phyloP scores from a whole-genome alignment of 768 basidiomycete species.

The Boletellus sp. region DNA sequence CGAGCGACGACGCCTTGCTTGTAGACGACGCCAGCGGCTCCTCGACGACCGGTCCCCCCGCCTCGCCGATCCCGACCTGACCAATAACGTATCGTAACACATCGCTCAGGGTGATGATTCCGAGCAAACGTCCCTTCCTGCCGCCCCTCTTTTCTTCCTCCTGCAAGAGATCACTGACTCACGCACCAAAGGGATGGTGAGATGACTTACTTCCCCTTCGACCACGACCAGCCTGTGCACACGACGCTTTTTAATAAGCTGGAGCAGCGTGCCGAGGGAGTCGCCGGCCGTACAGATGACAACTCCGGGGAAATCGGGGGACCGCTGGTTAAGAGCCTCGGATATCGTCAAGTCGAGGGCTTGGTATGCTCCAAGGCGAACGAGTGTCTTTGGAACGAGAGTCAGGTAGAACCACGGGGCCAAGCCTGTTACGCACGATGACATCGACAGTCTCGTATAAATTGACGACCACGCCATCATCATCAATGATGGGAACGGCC shows the following conservation, averaged over 20 bases:
- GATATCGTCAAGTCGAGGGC: constrained; percentile 92
- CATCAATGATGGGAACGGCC: constrained; percentile 94
- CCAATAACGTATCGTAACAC: constrained; percentile 82
- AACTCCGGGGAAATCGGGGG: constrained; percentile 94
- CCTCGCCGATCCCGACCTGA: constrained; percentile 51
- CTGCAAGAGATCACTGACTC: constrained; percentile 34
- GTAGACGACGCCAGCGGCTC: constrained; percentile 2
- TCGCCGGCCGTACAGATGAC: constrained; percentile 93
- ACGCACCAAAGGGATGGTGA: neutral
- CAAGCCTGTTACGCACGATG: constrained; percentile 51
- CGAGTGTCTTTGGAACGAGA: constrained; percentile 65
- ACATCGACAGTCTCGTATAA: constrained; percentile 99
- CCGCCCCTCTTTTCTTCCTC: constrained; percentile 79
- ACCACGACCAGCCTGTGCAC: constrained; percentile 96
- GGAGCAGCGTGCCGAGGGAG: constrained; percentile 84
- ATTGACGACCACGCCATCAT: constrained; percentile 89
- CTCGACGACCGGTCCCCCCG: constrained; percentile 35
- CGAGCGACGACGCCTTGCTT: constrained; percentile 15
- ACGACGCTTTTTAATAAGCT: constrained; percentile 87
- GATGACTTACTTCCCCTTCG: constrained; percentile 69
- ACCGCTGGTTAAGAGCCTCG: constrained; percentile 88
- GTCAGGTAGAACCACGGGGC: constrained; percentile 3
- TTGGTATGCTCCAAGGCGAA: constrained; percentile 91
- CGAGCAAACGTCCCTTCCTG: constrained; percentile 77
- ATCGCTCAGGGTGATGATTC: constrained; percentile 86